Evolutionary conservation across 2,329 filamentous ascomycete species (phyloP), one percentile per base, ranked within the genome.

Genomic region (Sphaceloma murrayae): DNA sequence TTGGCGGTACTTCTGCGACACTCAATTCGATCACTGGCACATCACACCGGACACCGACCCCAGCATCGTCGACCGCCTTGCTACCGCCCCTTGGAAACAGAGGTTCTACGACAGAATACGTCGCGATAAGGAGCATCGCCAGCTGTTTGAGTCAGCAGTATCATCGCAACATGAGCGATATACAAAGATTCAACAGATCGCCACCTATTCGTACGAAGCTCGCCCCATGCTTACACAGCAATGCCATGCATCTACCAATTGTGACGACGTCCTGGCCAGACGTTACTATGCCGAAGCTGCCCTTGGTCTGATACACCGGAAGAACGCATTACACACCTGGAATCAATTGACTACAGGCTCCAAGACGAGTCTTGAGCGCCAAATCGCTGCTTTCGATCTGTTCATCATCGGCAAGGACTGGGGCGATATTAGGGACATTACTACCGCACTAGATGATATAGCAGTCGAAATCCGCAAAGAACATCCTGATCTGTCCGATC

Each of bases 341-440:
- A 67, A 67, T 49, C 71, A 71, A 44, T 52, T 84, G 43, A 63
- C 61, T 31, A 58, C 64, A 18, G 66, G 71, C 4, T 68, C 73
- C 43, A 62, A 67, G 44, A 67, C 78, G 16, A 60, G 75, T 5
- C 68, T 94, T 14, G 88, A 94, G 58, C 73, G 75, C 46, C 82
- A 82, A 1, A 66, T 96, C 11, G 82, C 80, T 14, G 82, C 82
- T 10, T 94, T 93, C 60, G 91, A 96, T 61, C 74, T 96, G 63
- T 96, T 96, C 62, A 77, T 94, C 34, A 67, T 89, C 19, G 77
- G 82, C 51, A 73, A 77, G 13, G 69, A 72, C 21, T 46, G 45
- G 14, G 78, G 81, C n/a, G 86, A 93, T 57, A 64, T 89, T 42
- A 73, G 82, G 46, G 78, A 86, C 33, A 60, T 70, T 26, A 52